Conservation (phyloP, 805 yeast genomes). For the Candida railenensis region DNA sequence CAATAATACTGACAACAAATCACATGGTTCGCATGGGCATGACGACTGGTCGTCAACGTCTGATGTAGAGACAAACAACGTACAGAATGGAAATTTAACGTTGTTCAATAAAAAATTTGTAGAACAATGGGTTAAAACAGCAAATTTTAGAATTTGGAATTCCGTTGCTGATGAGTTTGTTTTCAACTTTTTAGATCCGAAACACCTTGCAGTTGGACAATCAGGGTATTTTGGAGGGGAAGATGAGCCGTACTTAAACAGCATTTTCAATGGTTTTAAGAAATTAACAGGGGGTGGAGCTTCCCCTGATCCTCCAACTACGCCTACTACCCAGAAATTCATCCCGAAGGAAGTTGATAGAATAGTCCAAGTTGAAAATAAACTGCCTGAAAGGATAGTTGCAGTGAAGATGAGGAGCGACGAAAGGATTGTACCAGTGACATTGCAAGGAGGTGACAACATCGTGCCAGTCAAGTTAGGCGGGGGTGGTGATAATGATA, state of each 20-base stretch:
- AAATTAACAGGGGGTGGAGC: slow-evolving; percentile 1
- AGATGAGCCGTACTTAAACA: slow-evolving; percentile 18
- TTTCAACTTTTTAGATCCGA: slow-evolving; percentile 42
- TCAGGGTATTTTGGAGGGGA: slow-evolving; percentile 21
- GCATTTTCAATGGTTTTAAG: slow-evolving; percentile 20
- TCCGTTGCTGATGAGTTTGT: slow-evolving; percentile 42
- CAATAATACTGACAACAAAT: slow-evolving; percentile 4
- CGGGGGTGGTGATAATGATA: neutral
- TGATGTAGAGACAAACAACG: slow-evolving; percentile 14
- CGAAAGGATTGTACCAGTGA: slow-evolving; percentile 5
- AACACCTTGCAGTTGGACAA: slow-evolving; percentile 29
- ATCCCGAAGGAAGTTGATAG: slow-evolving; percentile 1
- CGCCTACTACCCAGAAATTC: slow-evolving; percentile 1
- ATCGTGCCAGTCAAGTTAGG: slow-evolving; percentile 3
- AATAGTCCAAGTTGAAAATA: slow-evolving; percentile 10
- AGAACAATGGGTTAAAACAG: slow-evolving; percentile 30
- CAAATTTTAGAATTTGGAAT: slow-evolving; percentile 41
- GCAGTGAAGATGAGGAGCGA: slow-evolving; percentile 1
- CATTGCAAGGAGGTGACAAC: slow-evolving; percentile 1
- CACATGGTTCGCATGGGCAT: slow-evolving; percentile 4
- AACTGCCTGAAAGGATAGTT: slow-evolving; percentile 4
- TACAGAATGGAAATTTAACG: slow-evolving; percentile 25
- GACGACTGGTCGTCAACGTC: slow-evolving; percentile 1
- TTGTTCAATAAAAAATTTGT: slow-evolving; percentile 34
- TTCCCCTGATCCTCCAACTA: neutral